Evolutionary conservation across 352 stramenopile species (phyloP).

Genomic region (Phytopythium ostracodes): DNA sequence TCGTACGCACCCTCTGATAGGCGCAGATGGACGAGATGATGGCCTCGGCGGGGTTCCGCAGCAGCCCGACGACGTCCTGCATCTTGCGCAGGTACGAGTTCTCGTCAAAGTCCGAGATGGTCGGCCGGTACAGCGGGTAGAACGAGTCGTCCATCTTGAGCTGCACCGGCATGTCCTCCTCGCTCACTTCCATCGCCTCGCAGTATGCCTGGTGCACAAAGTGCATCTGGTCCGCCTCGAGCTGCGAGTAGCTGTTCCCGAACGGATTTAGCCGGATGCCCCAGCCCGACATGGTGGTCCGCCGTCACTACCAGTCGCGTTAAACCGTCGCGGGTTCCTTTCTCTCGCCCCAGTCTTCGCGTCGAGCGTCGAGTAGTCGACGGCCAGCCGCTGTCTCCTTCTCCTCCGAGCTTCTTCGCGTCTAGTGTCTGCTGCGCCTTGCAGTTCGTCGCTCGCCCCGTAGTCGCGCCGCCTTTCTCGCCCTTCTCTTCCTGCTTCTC

Average conservation of each 20-base stretch:
- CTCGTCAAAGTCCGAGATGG: constrained; percentile 80
- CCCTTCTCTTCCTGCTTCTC: constrained; percentile 1
- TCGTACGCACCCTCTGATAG: constrained; percentile 50
- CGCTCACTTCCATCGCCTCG: constrained; percentile 76
- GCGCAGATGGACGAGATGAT: constrained; percentile 87
- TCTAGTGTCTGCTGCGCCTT: not conserved
- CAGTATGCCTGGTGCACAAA: constrained; percentile 86
- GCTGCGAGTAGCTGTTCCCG: constrained; percentile 78
- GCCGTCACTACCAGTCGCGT: not conserved
- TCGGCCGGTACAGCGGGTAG: constrained; percentile 70
- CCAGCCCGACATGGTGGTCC: constrained; percentile 62
- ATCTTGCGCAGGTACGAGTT: constrained; percentile 88
- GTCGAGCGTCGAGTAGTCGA: constrained; percentile 1
- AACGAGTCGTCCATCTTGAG: constrained; percentile 87
- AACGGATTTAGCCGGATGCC: constrained; percentile 82
- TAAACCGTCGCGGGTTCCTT: no score
- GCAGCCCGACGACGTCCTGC: constrained; percentile 75
- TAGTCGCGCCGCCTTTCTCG: constrained; percentile 6
- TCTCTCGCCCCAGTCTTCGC: not conserved
- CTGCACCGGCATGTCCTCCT: constrained; percentile 76
- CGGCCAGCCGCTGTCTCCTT: constrained; percentile 8
- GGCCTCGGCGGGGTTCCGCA: constrained; percentile 75
- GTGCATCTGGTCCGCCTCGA: constrained; percentile 82
- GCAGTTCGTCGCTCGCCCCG: not conserved
- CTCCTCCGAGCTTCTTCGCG: constrained; percentile 9